These are phyloP conservation scores for Kondoa malvinella DNA, from an alignment of 768 basidiomycete genomes.

Conservation along the genomic window DNA sequence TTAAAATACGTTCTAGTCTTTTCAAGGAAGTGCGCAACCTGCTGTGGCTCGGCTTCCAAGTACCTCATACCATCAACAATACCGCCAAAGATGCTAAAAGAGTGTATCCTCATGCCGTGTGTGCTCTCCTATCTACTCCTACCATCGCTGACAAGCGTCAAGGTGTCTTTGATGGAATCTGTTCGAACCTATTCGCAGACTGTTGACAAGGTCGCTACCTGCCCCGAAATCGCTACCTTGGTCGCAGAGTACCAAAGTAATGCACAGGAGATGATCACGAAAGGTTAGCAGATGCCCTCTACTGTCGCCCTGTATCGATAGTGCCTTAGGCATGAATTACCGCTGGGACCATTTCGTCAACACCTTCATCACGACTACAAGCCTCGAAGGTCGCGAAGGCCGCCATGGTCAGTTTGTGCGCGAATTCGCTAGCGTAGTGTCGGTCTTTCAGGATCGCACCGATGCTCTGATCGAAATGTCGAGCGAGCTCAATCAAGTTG, in stretches of 20 bases:
- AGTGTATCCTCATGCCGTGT: conserved; percentile 95
- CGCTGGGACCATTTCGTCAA: conserved; percentile 96
- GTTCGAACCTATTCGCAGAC: conserved; percentile 97
- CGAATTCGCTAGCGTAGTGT: conserved; percentile 85
- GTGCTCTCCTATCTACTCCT: background rate
- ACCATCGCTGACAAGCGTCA: conserved; percentile 28
- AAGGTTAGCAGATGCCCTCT: conserved; percentile 40
- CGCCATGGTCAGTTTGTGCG: conserved; percentile 84
- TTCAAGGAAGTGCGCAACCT: conserved; percentile 97
- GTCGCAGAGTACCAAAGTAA: conserved; percentile 89
- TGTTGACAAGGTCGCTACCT: conserved; percentile 69
- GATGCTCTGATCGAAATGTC: conserved; percentile 83
- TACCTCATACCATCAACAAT: conserved; percentile 83
- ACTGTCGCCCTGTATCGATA: background rate
- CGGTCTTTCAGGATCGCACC: conserved; percentile 89
- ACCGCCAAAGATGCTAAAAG: conserved; percentile 98
- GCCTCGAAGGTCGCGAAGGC: conserved; percentile 61
- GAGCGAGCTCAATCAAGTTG: conserved; percentile 61
- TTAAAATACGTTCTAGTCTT: conserved; percentile 32
- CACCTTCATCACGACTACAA: conserved; percentile 53
- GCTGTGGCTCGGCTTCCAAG: conserved; percentile 87
- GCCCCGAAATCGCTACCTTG: conserved; percentile 82
- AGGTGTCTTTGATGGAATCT: conserved; percentile 60
- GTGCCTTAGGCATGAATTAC: conserved; percentile 56
- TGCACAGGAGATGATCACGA: conserved; percentile 76